These are phyloP conservation scores for Hylodesmum podocarpum DNA, from an alignment of 306 rosid species.

Conservation along the genomic window DNA sequence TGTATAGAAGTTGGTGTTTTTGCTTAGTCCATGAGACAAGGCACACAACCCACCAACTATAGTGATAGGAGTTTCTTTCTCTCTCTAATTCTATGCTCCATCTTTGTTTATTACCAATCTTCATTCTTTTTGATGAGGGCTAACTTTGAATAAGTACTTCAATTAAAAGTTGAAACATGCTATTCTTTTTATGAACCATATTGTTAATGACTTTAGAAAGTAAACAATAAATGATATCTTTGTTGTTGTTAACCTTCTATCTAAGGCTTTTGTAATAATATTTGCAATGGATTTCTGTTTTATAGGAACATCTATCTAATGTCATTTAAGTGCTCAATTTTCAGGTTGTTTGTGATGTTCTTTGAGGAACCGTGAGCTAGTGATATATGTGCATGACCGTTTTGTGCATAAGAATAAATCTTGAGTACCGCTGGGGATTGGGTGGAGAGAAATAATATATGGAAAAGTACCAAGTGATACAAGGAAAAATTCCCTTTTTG, in stretches of 20 bases:
- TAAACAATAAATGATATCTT: neutral
- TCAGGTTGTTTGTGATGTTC: constrained; percentile 32
- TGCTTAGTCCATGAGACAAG: constrained; percentile 3
- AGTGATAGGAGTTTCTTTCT: neutral
- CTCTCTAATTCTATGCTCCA: neutral
- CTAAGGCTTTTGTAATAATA: neutral
- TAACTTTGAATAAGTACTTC: neutral
- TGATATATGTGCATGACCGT: neutral
- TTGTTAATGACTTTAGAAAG: neutral
- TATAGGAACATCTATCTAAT: neutral
- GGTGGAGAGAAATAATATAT: neutral
- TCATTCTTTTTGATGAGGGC: neutral
- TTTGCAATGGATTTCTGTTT: constrained; percentile 12
- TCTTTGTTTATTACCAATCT: neutral
- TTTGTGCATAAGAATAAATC: constrained; percentile 10
- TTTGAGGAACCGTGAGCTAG: constrained; percentile 24
- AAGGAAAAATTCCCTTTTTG: constrained; percentile 31
- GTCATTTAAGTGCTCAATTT: constrained; percentile 22
- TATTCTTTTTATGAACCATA: neutral
- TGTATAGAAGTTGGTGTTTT: neutral
- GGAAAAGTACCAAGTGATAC: neutral
- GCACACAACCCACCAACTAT: neutral
- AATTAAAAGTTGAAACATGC: neutral
- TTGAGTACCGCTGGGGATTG: constrained; percentile 19
- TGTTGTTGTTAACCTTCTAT: neutral